These are phyloP conservation scores for Mallotus nudiflorus DNA, from an alignment of 345 rosid genomes.

Conservation along the genomic window DNA sequence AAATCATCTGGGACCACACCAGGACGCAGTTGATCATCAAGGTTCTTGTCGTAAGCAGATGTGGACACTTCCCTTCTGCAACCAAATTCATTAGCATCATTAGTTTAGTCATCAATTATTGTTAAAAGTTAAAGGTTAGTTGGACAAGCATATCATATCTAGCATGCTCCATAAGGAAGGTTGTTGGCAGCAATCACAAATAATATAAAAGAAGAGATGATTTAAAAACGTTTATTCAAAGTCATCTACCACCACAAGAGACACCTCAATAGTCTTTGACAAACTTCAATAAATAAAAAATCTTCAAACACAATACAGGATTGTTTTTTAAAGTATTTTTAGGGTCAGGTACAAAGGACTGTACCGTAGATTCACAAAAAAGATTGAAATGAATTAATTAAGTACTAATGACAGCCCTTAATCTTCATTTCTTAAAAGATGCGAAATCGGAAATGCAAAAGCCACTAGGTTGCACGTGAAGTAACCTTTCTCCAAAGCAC, in stretches of 20 bases:
- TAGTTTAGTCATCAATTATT: background rate
- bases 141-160: background rate
- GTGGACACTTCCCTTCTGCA: conserved; percentile 55
- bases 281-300: too few species aligned
- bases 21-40: conserved; percentile 58
- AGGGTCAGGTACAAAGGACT: too few species aligned
- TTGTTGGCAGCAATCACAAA: background rate
- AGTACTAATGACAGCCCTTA: too few species aligned
- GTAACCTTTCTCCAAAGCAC: too few species aligned
- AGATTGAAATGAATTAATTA: too few species aligned
- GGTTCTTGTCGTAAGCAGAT: conserved; percentile 81
- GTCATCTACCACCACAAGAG: background rate
- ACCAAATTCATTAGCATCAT: background rate
- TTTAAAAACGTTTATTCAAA: background rate
- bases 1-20: conserved; percentile 66
- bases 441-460: background rate
- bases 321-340: too few species aligned
- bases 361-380: too few species aligned
- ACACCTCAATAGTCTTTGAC: too few species aligned
- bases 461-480: background rate
- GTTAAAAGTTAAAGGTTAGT: background rate
- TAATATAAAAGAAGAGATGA: background rate
- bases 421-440: too few species aligned
- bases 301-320: too few species aligned
- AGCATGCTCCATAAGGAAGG: background rate